Conservation (phyloP, 208 protist species). For the Leishmania mexicana region DNA sequence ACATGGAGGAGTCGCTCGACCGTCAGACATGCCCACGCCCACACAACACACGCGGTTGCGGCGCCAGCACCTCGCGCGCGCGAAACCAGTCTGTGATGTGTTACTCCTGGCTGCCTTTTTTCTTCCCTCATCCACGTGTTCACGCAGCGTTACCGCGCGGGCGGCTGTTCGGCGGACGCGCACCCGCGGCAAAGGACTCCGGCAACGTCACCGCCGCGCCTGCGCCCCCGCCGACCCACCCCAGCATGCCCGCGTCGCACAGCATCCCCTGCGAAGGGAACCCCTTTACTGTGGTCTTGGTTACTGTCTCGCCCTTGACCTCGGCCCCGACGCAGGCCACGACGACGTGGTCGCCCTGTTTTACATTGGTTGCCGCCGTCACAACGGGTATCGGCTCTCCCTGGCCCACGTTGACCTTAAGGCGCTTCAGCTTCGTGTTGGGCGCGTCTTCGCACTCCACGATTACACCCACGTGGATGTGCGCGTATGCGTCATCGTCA, state of each 20-base stretch:
- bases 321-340: slow-evolving; percentile 70
- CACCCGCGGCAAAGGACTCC: slow-evolving; percentile 31
- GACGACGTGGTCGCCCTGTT: slow-evolving; percentile 50
- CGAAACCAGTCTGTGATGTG: neutral
- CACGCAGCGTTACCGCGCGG: slow-evolving; percentile 43
- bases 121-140: neutral
- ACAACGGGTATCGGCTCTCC: slow-evolving; percentile 58
- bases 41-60: neutral
- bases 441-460: slow-evolving; percentile 54
- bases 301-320: slow-evolving; percentile 60
- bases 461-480: slow-evolving; percentile 64
- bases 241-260: slow-evolving; percentile 82
- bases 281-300: slow-evolving; percentile 72
- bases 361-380: slow-evolving; percentile 77
- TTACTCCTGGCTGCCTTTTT: too few relatives aligned
- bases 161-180: slow-evolving; percentile 41
- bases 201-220: slow-evolving; percentile 65
- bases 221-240: slow-evolving; percentile 74
- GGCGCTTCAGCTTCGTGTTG: slow-evolving; percentile 62
- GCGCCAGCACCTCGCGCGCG: neutral
- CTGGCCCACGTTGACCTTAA: slow-evolving; percentile 69
- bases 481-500: slow-evolving; percentile 44
- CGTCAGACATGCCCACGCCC: neutral
- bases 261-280: slow-evolving; percentile 74
- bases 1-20: neutral